These are phyloP conservation scores for Zasmidium citrigriseum DNA, from an alignment of 2,329 filamentous ascomycete genomes.

Conservation along the genomic window DNA sequence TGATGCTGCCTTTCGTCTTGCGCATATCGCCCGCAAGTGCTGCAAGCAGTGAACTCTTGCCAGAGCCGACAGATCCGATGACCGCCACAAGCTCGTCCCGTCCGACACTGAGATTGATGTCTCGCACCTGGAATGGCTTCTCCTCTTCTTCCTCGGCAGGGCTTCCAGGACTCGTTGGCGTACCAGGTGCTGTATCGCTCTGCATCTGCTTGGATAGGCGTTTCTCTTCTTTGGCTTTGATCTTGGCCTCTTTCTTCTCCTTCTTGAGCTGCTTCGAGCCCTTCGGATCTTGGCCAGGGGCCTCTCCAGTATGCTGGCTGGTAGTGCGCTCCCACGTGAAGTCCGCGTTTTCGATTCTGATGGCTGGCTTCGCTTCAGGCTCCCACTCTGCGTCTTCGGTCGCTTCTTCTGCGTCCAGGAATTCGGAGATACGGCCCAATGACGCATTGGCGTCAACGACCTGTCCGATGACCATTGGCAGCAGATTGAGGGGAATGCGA, in stretches of 20 bases:
- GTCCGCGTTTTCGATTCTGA: constrained; percentile 70
- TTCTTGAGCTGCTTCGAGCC: constrained; percentile 41
- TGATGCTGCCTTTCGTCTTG: constrained; percentile 71
- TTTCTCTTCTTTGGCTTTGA: constrained; percentile 44
- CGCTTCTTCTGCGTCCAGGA: constrained; percentile 81
- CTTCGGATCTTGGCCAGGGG: constrained; percentile 31
- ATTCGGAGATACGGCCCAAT: constrained; percentile 81
- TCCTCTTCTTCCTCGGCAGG: constrained; percentile 56
- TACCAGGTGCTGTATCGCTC: constrained; percentile 22
- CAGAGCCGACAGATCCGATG: constrained; percentile 87
- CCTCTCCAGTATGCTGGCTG: constrained; percentile 50
- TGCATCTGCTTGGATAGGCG: constrained; percentile 35
- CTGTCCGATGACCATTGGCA: constrained; percentile 86
- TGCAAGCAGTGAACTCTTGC: constrained; percentile 86
- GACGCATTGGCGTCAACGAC: constrained; percentile 88
- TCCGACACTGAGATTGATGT: constrained; percentile 67
- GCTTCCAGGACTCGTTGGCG: constrained; percentile 21
- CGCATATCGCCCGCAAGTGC: constrained; percentile 94
- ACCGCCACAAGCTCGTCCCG: constrained; percentile 78
- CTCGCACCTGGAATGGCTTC: constrained; percentile 72
- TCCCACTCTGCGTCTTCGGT: constrained; percentile 68
- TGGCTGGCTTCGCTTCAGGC: constrained; percentile 53
- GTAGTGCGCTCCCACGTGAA: constrained; percentile 83
- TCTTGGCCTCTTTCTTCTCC: constrained; percentile 45
- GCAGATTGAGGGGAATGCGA: constrained; percentile 82